These are phyloP conservation scores for Starmerella ratchasimensis DNA, from an alignment of 805 yeast species.

Conservation along the genomic window DNA sequence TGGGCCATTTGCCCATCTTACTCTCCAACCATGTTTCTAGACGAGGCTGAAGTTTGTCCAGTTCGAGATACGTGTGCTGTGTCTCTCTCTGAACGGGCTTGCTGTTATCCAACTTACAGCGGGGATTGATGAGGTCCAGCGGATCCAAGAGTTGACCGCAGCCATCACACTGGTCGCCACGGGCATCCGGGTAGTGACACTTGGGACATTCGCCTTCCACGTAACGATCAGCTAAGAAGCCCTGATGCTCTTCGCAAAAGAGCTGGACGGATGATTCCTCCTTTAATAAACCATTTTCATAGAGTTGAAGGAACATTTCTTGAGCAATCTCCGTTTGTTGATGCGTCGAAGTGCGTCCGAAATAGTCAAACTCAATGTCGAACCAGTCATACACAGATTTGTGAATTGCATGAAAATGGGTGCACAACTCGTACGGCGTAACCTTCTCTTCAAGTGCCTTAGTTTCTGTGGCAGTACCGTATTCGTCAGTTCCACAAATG, in stretches of 20 bases:
- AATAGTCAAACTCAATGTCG: constrained; percentile 82
- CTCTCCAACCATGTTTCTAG: constrained; percentile 66
- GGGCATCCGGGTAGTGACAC: constrained; percentile 89
- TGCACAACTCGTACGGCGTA: constrained; percentile 79
- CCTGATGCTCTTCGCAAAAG: constrained; percentile 79
- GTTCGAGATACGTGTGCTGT: constrained; percentile 68
- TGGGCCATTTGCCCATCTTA: constrained; percentile 75
- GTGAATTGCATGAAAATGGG: constrained; percentile 77
- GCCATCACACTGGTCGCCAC: constrained; percentile 98
- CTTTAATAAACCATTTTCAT: constrained; percentile 68
- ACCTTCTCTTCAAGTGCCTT: constrained; percentile 90
- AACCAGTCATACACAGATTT: constrained; percentile 92
- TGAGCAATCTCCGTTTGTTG: constrained; percentile 92
- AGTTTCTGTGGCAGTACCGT: constrained; percentile 98
- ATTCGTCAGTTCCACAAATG: constrained; percentile 96
- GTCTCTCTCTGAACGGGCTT: constrained; percentile 71
- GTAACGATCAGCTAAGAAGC: constrained; percentile 87
- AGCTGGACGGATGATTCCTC: constrained; percentile 81
- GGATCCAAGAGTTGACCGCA: constrained; percentile 88
- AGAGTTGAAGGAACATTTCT: constrained; percentile 66
- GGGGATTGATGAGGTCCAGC: constrained; percentile 82
- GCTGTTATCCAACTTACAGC: constrained; percentile 82
- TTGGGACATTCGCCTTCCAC: constrained; percentile 97
- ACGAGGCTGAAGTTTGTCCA: constrained; percentile 71
- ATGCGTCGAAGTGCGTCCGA: constrained; percentile 91